Conservation (phyloP, 345 rosid species). For the Gossypium raimondii region DNA sequence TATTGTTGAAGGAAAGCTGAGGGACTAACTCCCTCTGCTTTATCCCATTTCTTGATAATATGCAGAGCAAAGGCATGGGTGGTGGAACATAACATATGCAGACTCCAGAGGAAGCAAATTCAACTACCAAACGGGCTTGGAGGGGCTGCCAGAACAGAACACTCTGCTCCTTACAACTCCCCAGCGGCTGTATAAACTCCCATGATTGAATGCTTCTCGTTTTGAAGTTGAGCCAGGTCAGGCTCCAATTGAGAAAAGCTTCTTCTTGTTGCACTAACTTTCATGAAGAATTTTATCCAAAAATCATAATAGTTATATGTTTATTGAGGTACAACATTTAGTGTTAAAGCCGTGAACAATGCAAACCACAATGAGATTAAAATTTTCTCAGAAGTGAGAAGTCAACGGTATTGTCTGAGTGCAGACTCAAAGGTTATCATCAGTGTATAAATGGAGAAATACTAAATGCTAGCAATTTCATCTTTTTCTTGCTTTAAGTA, state of each 20-base stretch:
- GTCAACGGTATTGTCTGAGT: neutral
- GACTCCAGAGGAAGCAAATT: neutral
- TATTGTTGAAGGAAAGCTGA: too few relatives aligned
- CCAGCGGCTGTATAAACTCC: neutral
- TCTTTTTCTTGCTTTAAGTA: constrained; percentile 13
- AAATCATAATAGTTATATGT: neutral
- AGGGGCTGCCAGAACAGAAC: constrained; percentile 2
- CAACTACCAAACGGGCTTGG: neutral
- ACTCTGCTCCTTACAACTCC: neutral
- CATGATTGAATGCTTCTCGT: too few relatives aligned
- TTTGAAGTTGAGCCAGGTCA: too few relatives aligned
- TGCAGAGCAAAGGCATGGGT: constrained; percentile 16
- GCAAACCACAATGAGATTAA: neutral
- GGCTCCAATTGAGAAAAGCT: too few relatives aligned
- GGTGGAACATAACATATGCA: constrained; percentile 18
- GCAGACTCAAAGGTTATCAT: neutral
- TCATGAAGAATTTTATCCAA: neutral
- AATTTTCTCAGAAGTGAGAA: neutral
- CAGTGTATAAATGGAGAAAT: neutral
- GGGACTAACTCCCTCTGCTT: neutral
- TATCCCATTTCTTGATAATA: neutral
- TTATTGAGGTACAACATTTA: neutral
- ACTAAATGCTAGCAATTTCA: neutral
- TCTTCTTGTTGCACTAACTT: neutral
- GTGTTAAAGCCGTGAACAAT: too few relatives aligned